Evolutionary conservation across 768 basidiomycete genomes (phyloP).

Genomic region (Kondoa subrosea): DNA sequence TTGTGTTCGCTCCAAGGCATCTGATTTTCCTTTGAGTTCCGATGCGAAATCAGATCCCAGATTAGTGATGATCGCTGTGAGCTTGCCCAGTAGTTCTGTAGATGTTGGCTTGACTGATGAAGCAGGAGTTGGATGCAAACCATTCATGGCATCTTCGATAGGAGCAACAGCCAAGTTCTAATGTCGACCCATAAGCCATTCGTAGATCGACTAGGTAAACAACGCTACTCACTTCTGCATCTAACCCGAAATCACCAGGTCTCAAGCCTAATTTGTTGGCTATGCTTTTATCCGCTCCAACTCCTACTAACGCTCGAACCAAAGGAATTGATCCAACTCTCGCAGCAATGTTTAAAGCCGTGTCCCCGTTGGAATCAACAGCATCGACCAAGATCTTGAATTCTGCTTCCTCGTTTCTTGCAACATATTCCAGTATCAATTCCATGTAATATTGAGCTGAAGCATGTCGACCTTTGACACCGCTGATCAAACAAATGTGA

Average conservation of each 20-base stretch:
- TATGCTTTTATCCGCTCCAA: constrained; percentile 73
- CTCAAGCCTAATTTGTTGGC: constrained; percentile 84
- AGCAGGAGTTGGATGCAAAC: not conserved
- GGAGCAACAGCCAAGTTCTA: not conserved
- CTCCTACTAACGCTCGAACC: constrained; percentile 70
- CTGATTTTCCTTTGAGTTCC: constrained; percentile 75
- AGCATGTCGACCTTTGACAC: constrained; percentile 68
- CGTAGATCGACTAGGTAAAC: not conserved
- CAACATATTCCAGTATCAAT: constrained; percentile 54
- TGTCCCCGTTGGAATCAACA: constrained; percentile 89
- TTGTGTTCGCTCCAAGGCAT: constrained; percentile 69
- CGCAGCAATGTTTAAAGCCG: constrained; percentile 85
- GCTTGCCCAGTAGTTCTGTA: constrained; percentile 69
- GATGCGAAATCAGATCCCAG: constrained; percentile 60
- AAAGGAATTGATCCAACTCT: constrained; percentile 76
- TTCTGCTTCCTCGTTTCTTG: constrained; percentile 47
- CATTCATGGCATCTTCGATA: not conserved
- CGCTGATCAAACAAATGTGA: constrained; percentile 77
- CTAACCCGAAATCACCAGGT: constrained; percentile 87
- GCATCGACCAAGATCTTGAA: constrained; percentile 70
- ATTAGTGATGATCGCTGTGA: constrained; percentile 65
- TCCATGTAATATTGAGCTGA: constrained; percentile 83
- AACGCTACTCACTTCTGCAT: constrained; percentile 45
- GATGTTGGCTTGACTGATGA: constrained; percentile 54
- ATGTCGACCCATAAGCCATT: not conserved